These are phyloP conservation scores for Penicillium sp. DNA, from an alignment of 2,329 filamentous ascomycete genomes.

Conservation along the genomic window DNA sequence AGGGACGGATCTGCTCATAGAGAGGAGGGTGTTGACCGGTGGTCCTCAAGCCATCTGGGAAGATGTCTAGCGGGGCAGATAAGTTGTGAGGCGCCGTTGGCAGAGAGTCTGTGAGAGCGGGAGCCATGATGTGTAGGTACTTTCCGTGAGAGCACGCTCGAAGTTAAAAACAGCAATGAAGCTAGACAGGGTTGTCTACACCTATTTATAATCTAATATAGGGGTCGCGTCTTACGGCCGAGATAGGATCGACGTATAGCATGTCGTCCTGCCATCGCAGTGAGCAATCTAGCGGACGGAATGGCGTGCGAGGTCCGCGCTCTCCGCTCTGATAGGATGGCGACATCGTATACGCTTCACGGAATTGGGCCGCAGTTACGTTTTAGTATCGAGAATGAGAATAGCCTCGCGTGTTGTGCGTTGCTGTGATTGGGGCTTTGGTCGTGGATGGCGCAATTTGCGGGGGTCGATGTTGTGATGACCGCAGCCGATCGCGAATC, in stretches of 20 bases:
- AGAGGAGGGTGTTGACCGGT: slow-evolving; percentile 71
- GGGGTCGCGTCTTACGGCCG: slow-evolving; percentile 2
- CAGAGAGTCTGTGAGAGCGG: slow-evolving; percentile 39
- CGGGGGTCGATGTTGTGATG: slow-evolving; percentile 28
- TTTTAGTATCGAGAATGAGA: not conserved
- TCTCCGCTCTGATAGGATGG: slow-evolving; percentile 17
- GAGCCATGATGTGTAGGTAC: slow-evolving; percentile 33
- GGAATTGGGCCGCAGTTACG: not conserved
- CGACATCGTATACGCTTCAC: not conserved
- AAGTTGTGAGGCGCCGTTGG: slow-evolving; percentile 40
- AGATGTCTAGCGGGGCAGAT: slow-evolving; percentile 48
- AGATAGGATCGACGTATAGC: slow-evolving; percentile 10
- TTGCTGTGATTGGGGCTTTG: slow-evolving; percentile 15
- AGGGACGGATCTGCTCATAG: slow-evolving; percentile 64
- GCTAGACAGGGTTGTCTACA: not conserved
- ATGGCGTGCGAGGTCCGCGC: slow-evolving; percentile 30
- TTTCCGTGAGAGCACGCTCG: not conserved
- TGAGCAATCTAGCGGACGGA: slow-evolving; percentile 27
- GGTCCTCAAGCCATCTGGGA: slow-evolving; percentile 65
- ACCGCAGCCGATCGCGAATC: slow-evolving; percentile 6
- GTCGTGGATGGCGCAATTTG: slow-evolving; percentile 31
- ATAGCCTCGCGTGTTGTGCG: not conserved
- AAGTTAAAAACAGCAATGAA: not conserved
- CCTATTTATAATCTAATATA: slow-evolving; percentile 18
- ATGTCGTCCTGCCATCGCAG: slow-evolving; percentile 5